A percentile compares a stretch with the other conserved stretches of the same genome.
Conservation (phyloP, 306 rosid genomes). For the Trichosanthes cucumerina region DNA sequence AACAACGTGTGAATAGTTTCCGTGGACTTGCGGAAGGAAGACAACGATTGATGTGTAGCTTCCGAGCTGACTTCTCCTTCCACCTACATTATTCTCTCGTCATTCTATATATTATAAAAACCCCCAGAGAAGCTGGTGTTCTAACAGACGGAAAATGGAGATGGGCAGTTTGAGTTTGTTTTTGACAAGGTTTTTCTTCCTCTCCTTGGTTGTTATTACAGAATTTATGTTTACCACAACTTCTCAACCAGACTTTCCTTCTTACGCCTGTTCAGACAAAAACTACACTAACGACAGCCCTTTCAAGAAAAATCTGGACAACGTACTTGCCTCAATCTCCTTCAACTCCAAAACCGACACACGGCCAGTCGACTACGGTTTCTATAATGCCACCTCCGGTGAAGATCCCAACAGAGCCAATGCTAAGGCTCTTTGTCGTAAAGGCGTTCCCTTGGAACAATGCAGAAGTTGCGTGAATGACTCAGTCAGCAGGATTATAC, state of each 20-base stretch:
- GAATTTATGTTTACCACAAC: neutral
- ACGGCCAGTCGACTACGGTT: neutral
- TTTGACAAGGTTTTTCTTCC: neutral
- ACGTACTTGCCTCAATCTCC: neutral
- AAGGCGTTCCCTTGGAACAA: neutral
- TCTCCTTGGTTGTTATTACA: neutral
- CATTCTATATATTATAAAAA: neutral
- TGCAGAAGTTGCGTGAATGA: slow-evolving; percentile 13
- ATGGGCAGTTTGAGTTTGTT: neutral
- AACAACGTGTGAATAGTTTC: no score
- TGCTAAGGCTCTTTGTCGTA: slow-evolving; percentile 22
- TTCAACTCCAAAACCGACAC: neutral
- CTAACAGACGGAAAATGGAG: neutral
- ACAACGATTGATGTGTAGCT: no score
- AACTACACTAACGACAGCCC: neutral
- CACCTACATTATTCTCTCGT: neutral
- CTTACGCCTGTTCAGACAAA: neutral
- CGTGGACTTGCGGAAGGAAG: no score
- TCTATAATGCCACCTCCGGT: slow-evolving; percentile 5
- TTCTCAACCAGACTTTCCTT: neutral
- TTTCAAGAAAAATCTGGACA: neutral
- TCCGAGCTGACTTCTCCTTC: no score
- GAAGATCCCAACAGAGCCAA: slow-evolving; percentile 11
- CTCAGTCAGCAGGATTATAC: neutral
- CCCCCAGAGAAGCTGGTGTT: neutral